Conservation (phyloP, 2,329 filamentous ascomycete genomes). For the Phoma sp. region DNA sequence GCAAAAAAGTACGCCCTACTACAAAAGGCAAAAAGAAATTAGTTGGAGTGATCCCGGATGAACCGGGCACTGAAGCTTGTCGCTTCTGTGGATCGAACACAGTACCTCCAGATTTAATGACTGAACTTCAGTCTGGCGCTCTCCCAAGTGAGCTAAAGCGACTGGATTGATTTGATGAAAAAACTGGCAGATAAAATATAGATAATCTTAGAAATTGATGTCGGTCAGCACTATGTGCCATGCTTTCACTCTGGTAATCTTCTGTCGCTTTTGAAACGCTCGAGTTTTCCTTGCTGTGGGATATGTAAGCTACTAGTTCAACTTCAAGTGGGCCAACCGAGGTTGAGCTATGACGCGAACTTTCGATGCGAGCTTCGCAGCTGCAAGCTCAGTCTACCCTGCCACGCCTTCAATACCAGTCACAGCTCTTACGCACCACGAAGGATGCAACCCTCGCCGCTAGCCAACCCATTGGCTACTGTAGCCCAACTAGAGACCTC, state of each 20-base stretch:
- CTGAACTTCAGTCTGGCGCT: conserved; percentile 42
- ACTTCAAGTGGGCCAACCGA: neutral
- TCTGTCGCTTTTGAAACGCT: neutral
- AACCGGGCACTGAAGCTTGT: conserved; percentile 19
- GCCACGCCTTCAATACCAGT: neutral
- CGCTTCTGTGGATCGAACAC: conserved; percentile 24
- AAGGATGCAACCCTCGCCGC: conserved; percentile 40
- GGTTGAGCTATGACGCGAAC: neutral
- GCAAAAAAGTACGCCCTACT: too few species aligned
- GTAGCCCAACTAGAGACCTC: conserved; percentile 69
- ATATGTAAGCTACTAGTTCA: neutral
- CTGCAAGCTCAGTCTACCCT: conserved; percentile 1
- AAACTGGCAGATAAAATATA: neutral
- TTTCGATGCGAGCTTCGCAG: conserved; percentile 6
- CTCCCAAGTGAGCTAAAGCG: conserved; percentile 43
- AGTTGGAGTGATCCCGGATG: conserved; percentile 8
- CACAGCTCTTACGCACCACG: neutral
- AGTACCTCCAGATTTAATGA: conserved; percentile 41
- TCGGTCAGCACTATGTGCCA: neutral
- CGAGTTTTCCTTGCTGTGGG: neutral
- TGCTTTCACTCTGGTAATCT: neutral
- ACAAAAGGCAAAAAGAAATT: neutral
- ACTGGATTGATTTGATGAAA: conserved; percentile 20
- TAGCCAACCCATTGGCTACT: conserved; percentile 75
- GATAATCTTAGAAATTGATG: neutral